Conservation (phyloP, 139 green algal species). For the Medakamo hakoo region DNA sequence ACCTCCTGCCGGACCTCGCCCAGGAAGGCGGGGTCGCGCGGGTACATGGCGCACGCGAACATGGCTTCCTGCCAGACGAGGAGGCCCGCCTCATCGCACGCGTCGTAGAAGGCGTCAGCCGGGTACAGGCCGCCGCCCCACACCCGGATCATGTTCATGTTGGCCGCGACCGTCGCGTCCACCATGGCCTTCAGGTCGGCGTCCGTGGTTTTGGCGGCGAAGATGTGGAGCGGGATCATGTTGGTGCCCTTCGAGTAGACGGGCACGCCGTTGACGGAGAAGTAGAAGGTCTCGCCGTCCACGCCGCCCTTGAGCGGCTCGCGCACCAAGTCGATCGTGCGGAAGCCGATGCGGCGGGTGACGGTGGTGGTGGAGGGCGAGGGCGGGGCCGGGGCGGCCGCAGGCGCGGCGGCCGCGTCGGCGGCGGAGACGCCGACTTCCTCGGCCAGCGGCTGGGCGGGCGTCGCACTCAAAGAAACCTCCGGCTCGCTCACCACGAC, state of each 20-base stretch:
- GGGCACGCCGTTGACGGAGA: conserved; percentile 46
- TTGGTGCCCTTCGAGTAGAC: conserved; percentile 54
- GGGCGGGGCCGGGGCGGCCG: background rate
- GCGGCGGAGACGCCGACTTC: background rate
- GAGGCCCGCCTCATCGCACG: conserved; percentile 41
- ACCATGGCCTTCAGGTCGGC: conserved; percentile 22
- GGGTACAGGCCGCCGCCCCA: conserved; percentile 40
- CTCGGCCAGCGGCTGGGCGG: background rate
- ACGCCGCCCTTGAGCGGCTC: conserved; percentile 8
- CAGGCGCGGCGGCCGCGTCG: background rate
- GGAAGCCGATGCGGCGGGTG: conserved; percentile 34
- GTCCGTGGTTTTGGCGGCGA: conserved; percentile 15
- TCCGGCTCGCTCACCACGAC: no score
- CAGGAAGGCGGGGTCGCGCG: conserved; percentile 20
- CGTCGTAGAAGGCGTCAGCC: conserved; percentile 47
- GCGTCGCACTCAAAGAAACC: background rate
- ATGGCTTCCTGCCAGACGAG: conserved; percentile 27
- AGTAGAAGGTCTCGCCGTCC: conserved; percentile 46
- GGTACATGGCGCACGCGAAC: conserved; percentile 41
- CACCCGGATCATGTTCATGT: conserved; percentile 69
- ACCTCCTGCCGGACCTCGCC: conserved; percentile 25
- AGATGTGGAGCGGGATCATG: conserved; percentile 40
- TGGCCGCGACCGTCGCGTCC: conserved; percentile 17
- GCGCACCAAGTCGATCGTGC: conserved; percentile 35
- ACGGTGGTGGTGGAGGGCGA: background rate